Base-by-base conservation (phyloP, 2,329 filamentous ascomycete genomes). In the Aspergillus glaucus region DNA sequence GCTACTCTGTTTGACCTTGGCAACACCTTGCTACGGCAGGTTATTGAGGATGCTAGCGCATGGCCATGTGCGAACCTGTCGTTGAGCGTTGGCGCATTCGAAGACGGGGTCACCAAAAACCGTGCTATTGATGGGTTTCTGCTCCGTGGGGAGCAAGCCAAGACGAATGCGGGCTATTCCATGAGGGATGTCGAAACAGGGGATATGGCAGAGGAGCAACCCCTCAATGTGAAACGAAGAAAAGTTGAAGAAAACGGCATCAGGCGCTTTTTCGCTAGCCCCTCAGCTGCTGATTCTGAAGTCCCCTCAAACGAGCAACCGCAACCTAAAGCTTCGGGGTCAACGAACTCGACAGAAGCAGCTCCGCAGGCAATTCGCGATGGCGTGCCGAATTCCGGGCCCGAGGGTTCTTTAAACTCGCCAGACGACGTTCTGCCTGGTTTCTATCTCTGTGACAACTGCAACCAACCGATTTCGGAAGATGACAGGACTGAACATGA, bases 41-140 rank as follows among this genome's bases (percentile, higher is more conserved):
- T 95, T 32, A 77, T 88, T 9, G 78, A 80, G 1, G 89, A 95
- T 56, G 89, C 88, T 1, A 75, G 79, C 45, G 84, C 87, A 14
- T 97, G 90, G 89, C 93, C 93, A 6, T 97, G 93, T 64, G 77
- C 83, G n/a, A 93, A 95, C 62, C 75, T 98, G 7, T 93, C 88
- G 50, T 72, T 97, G 42, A 91, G 86, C 55, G 88, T 97, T 21
- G 85, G 83, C n/a, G 91, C 89, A 0, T 96, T 97, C 55, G 91
- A 97, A 66, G 90, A 96, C 55, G 87, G 88, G 2, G 75, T 92
- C 50, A 82, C 79, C 37, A 86, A 88, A 4, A 97, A 95, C 62
- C 85, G 84, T 75, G 88, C 86, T 30, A 97, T 98, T 56, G 85
- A 86, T 41, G 78, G 81, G 1, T 97, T 96, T 62, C 75, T 98